These are phyloP conservation scores for Penicillium oxalicum DNA, from an alignment of 2,329 filamentous ascomycete species.

Conservation along the genomic window DNA sequence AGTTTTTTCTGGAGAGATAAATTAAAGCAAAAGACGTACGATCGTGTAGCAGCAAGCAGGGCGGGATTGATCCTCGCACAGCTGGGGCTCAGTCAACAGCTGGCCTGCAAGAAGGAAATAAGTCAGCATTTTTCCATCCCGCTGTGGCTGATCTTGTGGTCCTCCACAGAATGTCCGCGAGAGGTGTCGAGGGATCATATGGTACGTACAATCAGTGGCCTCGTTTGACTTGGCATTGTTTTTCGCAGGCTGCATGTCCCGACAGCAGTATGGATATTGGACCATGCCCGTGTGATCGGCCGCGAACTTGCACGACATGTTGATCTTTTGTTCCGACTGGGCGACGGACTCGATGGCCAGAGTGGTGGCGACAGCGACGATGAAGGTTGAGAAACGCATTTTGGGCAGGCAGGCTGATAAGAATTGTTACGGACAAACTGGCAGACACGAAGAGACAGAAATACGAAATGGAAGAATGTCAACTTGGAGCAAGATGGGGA, in stretches of 20 bases:
- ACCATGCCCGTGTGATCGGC: constrained; percentile 22
- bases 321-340: constrained; percentile 14
- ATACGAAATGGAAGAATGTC: no score
- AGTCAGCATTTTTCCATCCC: neutral
- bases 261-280: constrained; percentile 28
- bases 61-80: constrained; percentile 23
- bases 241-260: constrained; percentile 14
- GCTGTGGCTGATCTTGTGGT: neutral
- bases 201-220: constrained; percentile 21
- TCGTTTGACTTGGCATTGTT: constrained; percentile 18
- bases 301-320: constrained; percentile 25
- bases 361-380: constrained; percentile 11
- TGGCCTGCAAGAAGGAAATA: constrained; percentile 13
- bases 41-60: constrained; percentile 28
- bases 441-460: no score
- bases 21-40: constrained; percentile 17
- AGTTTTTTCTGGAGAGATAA: neutral
- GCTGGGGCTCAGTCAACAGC: constrained; percentile 13
- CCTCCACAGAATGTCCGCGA: neutral
- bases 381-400: constrained; percentile 17
- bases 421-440: no score
- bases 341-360: constrained; percentile 13
- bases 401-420: neutral
- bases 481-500: neutral
- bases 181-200: no score